A percentile compares a stretch with the other conserved stretches of the same genome.
Conservation (phyloP, 1,284 basidiomycete species). For the Ganoderma lucidum region DNA sequence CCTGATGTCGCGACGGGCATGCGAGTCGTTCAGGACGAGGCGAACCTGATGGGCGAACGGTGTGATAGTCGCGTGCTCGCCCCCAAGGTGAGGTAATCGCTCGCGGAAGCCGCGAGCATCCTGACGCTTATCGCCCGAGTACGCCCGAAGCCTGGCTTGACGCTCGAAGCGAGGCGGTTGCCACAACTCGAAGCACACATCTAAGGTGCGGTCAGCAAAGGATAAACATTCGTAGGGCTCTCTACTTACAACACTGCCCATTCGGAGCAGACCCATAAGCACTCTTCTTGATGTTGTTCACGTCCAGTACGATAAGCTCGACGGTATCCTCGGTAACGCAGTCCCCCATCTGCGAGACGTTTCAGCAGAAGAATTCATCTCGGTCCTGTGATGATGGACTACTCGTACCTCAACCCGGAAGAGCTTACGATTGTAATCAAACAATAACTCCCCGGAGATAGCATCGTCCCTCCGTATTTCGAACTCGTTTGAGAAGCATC, state of each 20-base stretch:
- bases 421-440: slow-evolving; percentile 72
- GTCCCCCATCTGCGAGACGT: slow-evolving; percentile 57
- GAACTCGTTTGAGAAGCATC: slow-evolving; percentile 71
- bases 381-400: not conserved
- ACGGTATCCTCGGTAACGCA: slow-evolving; percentile 56
- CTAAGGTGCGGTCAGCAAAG: slow-evolving; percentile 41
- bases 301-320: slow-evolving; percentile 58
- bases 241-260: slow-evolving; percentile 43
- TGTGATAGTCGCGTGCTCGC: slow-evolving; percentile 58
- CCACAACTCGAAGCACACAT: slow-evolving; percentile 66
- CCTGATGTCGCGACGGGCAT: slow-evolving; percentile 53
- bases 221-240: not conserved
- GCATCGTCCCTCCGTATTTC: slow-evolving; percentile 46
- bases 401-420: slow-evolving; percentile 61
- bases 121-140: slow-evolving; percentile 46
- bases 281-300: slow-evolving; percentile 65
- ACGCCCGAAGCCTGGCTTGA: slow-evolving; percentile 59
- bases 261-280: slow-evolving; percentile 59
- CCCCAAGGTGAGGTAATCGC: slow-evolving; percentile 62
- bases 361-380: not conserved
- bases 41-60: slow-evolving; percentile 75
- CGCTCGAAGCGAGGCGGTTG: slow-evolving; percentile 66
- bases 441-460: slow-evolving; percentile 59
- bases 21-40: slow-evolving; percentile 54
- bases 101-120: slow-evolving; percentile 57